These are phyloP conservation scores for Talaromyces wortmannii DNA, from an alignment of 495 filamentous ascomycete species.

Conservation along the genomic window DNA sequence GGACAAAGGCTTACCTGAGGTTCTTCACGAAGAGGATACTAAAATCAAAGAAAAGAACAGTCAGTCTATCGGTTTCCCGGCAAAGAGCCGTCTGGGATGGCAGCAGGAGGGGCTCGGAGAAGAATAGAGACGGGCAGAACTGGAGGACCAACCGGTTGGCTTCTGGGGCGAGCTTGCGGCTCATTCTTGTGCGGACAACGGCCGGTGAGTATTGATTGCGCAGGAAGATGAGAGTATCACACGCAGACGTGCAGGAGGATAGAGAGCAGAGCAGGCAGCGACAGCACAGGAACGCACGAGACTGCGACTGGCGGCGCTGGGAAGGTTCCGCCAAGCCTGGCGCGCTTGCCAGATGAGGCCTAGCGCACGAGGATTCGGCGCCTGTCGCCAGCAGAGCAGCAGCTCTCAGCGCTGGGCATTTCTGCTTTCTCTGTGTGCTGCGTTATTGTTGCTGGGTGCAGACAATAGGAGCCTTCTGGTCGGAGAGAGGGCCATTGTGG, in stretches of 20 bases:
- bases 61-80: not conserved
- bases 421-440: too few species aligned
- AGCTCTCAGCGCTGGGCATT: too few species aligned
- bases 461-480: too few species aligned
- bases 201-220: constrained; percentile 3
- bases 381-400: too few species aligned
- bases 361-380: constrained; percentile 10
- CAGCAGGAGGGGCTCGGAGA: constrained; percentile 2
- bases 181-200: constrained; percentile 34
- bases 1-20: constrained; percentile 60
- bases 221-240: constrained; percentile 4
- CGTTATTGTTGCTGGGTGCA: too few species aligned
- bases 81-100: not conserved
- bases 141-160: constrained; percentile 72
- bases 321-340: constrained; percentile 1
- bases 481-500: too few species aligned
- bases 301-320: constrained; percentile 3
- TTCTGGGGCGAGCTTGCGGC: constrained; percentile 85
- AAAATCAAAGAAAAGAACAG: not conserved
- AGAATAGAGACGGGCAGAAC: constrained; percentile 5
- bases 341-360: constrained; percentile 20
- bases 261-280: constrained; percentile 4
- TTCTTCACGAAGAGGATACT: constrained; percentile 99
- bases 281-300: constrained; percentile 6
- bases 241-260: not conserved